phyloP scores from a whole-genome alignment of 78 protist genomes.

The Dictyostelium citrinum region DNA sequence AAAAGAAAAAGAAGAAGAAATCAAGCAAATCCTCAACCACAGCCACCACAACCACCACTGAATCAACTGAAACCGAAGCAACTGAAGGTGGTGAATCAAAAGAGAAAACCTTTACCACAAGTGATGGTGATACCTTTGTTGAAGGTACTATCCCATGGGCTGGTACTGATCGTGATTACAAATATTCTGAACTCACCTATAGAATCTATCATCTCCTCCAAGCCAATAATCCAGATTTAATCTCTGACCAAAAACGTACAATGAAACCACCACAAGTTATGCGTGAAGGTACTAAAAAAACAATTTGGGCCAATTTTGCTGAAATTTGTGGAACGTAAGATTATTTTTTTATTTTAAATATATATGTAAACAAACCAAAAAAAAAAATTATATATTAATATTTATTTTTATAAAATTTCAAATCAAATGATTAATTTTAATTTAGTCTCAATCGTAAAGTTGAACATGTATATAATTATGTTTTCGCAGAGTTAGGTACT shows the following conservation, averaged over 20 bases:
- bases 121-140: background rate
- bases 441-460: conserved; percentile 83
- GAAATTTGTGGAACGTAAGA: conserved; percentile 89
- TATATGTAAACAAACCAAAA: no score
- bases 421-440: no score
- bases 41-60: background rate
- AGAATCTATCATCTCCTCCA: conserved; percentile 67
- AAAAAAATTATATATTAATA: background rate
- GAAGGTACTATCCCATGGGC: conserved; percentile 44
- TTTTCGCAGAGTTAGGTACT: conserved; percentile 95
- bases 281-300: conserved; percentile 88
- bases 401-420: background rate
- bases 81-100: conserved; percentile 16
- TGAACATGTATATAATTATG: conserved; percentile 91
- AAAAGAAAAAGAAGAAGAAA: conserved; percentile 57
- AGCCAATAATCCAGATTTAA: conserved; percentile 63
- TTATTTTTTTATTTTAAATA: background rate
- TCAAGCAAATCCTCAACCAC: conserved; percentile 6
- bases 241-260: conserved; percentile 35
- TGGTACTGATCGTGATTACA: conserved; percentile 58
- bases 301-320: conserved; percentile 90
- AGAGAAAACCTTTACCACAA: conserved; percentile 22
- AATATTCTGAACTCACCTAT: conserved; percentile 68
- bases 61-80: background rate
- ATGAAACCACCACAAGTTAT: conserved; percentile 92